Conservation (phyloP, 2,329 filamentous ascomycete species). For the Talaromyces sp. region DNA sequence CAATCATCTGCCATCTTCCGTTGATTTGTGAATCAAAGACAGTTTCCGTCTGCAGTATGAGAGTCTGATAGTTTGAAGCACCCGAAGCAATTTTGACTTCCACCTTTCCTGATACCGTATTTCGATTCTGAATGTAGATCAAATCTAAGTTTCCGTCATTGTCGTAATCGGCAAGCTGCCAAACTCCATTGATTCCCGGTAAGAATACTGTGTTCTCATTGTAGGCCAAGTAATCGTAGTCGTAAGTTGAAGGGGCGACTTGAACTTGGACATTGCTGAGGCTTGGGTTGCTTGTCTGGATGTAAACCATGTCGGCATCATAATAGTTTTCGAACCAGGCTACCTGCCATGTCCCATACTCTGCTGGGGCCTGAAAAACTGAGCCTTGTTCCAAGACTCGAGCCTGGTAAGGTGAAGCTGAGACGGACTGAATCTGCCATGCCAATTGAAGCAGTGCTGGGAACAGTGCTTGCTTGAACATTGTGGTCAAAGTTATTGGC, state of each 20-base stretch:
- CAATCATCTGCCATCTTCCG: constrained; percentile 18
- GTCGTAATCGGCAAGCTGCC: constrained; percentile 13
- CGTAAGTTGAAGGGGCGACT: constrained; percentile 7
- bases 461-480: neutral
- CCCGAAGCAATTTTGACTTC: constrained; percentile 18
- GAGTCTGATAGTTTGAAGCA: constrained; percentile 39
- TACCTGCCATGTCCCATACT: neutral
- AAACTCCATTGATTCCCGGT: constrained; percentile 8
- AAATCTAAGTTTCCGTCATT: constrained; percentile 16
- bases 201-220: constrained; percentile 49
- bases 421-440: neutral
- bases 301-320: neutral
- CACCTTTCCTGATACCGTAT: constrained; percentile 16
- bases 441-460: neutral
- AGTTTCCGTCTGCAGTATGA: constrained; percentile 63
- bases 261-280: constrained; percentile 16
- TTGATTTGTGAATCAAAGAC: constrained; percentile 45
- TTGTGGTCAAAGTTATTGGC: neutral
- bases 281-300: constrained; percentile 19
- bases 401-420: neutral
- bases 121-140: constrained; percentile 20
- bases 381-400: neutral
- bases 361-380: neutral
- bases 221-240: neutral
- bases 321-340: neutral